Conservation (phyloP, 306 rosid species). For the Cucurbita ficifolia region DNA sequence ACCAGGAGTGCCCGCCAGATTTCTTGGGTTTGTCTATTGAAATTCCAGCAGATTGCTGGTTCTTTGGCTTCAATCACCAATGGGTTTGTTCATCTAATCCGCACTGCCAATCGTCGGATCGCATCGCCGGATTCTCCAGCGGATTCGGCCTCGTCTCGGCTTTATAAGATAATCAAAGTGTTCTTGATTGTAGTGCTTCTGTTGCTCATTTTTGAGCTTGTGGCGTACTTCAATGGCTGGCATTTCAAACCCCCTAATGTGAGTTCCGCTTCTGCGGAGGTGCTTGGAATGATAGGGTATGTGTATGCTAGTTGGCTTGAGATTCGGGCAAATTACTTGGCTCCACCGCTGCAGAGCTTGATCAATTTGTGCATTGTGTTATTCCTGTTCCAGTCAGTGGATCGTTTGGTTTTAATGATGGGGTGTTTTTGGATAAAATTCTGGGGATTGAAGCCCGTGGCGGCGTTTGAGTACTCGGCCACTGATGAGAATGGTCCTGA, state of each 20-base stretch:
- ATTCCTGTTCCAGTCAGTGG: conserved; percentile 81
- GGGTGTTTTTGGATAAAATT: conserved; percentile 96
- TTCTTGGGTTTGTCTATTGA: conserved; percentile 52
- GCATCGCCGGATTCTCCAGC: conserved; percentile 28
- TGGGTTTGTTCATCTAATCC: conserved; percentile 27
- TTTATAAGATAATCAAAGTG: conserved; percentile 53
- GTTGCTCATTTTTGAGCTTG: conserved; percentile 53
- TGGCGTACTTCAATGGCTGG: conserved; percentile 90
- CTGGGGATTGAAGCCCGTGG: conserved; percentile 50
- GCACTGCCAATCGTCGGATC: conserved; percentile 62
- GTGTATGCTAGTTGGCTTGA: conserved; percentile 63
- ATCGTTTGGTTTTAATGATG: conserved; percentile 57
- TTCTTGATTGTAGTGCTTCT: conserved; percentile 43
- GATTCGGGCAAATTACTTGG: conserved; percentile 50
- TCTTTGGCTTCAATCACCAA: conserved; percentile 30
- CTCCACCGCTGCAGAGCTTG: conserved; percentile 76
- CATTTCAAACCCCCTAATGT: conserved; percentile 71
- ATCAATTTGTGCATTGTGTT: conserved; percentile 61
- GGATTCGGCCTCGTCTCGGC: conserved; percentile 56
- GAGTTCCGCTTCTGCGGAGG: conserved; percentile 42
- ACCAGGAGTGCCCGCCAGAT: conserved; percentile 76
- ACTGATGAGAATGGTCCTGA: conserved; percentile 20
- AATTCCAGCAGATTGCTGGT: conserved; percentile 55
- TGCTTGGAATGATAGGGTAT: conserved; percentile 40
- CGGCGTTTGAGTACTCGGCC: conserved; percentile 34